Evolutionary conservation across 192 early-diverging fungal genomes (phyloP).

Genomic region (Podila clonocystis): DNA sequence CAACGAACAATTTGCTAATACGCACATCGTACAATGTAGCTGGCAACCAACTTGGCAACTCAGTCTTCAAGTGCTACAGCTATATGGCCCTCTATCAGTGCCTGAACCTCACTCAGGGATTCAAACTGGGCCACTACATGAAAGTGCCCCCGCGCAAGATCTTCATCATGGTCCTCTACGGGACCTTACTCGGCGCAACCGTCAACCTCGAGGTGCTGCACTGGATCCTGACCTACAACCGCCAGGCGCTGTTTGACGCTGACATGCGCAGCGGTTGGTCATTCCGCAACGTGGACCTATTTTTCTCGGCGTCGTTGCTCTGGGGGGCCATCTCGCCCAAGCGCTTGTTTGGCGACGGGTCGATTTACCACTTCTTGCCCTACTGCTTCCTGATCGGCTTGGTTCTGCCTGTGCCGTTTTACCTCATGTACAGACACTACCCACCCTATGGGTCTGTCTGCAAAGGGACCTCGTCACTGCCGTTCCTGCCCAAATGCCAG

Average conservation of each 20-base stretch:
- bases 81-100: slow-evolving; percentile 79
- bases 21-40: no score
- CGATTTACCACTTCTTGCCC: slow-evolving; percentile 32
- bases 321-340: slow-evolving; percentile 45
- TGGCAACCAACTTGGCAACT: slow-evolving; percentile 61
- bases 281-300: slow-evolving; percentile 37
- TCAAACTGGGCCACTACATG: slow-evolving; percentile 69
- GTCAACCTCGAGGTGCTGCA: slow-evolving; percentile 39
- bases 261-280: slow-evolving; percentile 36
- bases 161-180: slow-evolving; percentile 37
- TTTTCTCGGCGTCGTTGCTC: slow-evolving; percentile 37
- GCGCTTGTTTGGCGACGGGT: slow-evolving; percentile 10
- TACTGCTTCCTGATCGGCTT: slow-evolving; percentile 38
- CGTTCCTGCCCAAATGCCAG: slow-evolving; percentile 26
- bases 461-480: slow-evolving; percentile 16
- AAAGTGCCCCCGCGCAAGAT: slow-evolving; percentile 40
- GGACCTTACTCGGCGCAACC: slow-evolving; percentile 23
- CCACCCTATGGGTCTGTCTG: slow-evolving; percentile 30
- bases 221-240: slow-evolving; percentile 36
- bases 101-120: slow-evolving; percentile 71
- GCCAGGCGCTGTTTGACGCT: slow-evolving; percentile 24
- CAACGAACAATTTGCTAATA: no score
- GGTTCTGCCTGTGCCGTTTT: slow-evolving; percentile 34
- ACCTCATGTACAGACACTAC: slow-evolving; percentile 32
- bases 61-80: slow-evolving; percentile 70